These are phyloP conservation scores for Middelhovenomyces tepae DNA, from an alignment of 805 yeast species.

Conservation along the genomic window DNA sequence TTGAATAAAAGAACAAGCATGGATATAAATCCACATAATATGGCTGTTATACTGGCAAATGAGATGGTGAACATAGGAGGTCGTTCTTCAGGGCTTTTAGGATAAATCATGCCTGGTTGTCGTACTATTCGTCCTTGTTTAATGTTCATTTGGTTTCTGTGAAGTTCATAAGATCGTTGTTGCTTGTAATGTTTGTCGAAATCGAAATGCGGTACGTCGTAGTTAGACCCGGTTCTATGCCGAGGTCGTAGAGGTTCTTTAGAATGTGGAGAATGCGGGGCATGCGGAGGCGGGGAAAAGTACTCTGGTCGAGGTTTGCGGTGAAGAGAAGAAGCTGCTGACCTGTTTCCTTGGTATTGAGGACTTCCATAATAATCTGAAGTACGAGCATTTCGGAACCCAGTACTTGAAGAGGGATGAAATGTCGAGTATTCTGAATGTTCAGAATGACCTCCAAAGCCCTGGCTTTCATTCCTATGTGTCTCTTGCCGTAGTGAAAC, in stretches of 20 bases:
- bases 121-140: constrained; percentile 3
- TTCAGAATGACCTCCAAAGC: background rate
- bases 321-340: background rate
- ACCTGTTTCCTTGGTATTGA: background rate
- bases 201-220: constrained; percentile 32
- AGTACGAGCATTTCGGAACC: too few relatives aligned
- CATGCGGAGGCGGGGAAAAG: too few relatives aligned
- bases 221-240: constrained; percentile 16
- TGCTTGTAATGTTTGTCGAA: constrained; percentile 25
- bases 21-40: too few relatives aligned
- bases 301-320: background rate
- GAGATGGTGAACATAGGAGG: background rate
- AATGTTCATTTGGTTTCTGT: constrained; percentile 14
- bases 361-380: constrained; percentile 1
- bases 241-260: constrained; percentile 21
- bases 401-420: too few relatives aligned
- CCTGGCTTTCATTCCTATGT: background rate
- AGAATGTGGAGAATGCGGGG: background rate
- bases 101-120: too few relatives aligned
- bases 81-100: background rate
- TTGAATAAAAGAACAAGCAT: too few relatives aligned
- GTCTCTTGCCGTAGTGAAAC: background rate
- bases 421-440: too few relatives aligned
- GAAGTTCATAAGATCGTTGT: constrained; percentile 25
- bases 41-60: too few relatives aligned